Evolutionary conservation across 176 grass and related monocot genomes (phyloP), one percentile per base, ranked within the genome.

Genomic region (Dendrocalamus sinicus): DNA sequence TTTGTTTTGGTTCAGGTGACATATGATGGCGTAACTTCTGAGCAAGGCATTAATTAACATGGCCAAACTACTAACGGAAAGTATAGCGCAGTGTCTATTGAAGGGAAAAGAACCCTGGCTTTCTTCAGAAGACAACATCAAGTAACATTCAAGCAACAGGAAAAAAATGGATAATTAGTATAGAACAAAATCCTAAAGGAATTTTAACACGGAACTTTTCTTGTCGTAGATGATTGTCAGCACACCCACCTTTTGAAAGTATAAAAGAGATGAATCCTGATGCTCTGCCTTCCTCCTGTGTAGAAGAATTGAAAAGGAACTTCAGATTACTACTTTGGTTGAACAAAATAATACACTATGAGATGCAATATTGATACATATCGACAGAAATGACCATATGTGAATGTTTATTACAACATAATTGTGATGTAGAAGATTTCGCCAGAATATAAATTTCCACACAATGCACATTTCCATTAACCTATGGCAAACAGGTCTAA

Each of bases 241-340:
- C 81, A 67, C 59, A 78, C 76, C 13, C 63, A 92, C 92, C 94
- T 92, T 90, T 61, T 43, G 55, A 76, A 67, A 65, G 65, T 66
- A 55, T 58, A 24, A 14, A 22, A 82, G 46, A 59, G 69, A 83
- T 32, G 44, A 84, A 85, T 46, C 48, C 13, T 41, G 48, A 64
- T 58, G 75, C 28, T 90, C 62, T 75, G 48, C 60, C 58, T 89
- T 92, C 75, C 62, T 87, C 83, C 94, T 94, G 81, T 80, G 78
- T 45, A 69, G 0, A 91, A 84, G 43, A 69, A 37, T 80, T 73
- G 28, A 14, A 39, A 61, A 80, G 45, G n/a, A 74, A 43, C n/a
- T 30, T n/a, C 41, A 12, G 6, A 57, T 58, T 45, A n/a, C 9
- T 60, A 41, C 15, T 71, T 88, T 72, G 22, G 48, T 53, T 43